phyloP scores from a whole-genome alignment of 176 grass and related monocot species.

The Dendrocalamus sinicus region DNA sequence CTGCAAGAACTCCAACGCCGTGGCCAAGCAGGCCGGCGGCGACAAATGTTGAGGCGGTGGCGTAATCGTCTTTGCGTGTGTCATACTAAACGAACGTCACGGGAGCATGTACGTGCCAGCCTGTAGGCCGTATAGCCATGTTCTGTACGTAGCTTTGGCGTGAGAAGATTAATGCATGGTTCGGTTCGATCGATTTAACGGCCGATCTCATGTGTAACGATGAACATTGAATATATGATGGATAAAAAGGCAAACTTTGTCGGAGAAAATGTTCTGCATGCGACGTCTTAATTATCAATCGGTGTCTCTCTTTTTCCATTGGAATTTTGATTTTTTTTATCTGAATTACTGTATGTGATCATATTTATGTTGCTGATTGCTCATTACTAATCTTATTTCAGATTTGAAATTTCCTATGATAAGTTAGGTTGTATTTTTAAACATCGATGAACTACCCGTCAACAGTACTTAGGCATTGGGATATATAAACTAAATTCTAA shows the following conservation, averaged over 20 bases:
- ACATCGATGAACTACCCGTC: neutral
- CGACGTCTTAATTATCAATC: no score
- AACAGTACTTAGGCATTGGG: no score
- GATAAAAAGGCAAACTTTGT: neutral
- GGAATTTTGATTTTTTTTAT: no score
- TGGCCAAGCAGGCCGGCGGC: constrained; percentile 18
- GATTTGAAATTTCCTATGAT: neutral
- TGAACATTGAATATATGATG: neutral
- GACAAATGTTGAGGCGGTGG: constrained; percentile 7
- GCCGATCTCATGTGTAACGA: neutral
- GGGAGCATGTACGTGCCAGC: neutral
- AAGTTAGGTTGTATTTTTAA: neutral
- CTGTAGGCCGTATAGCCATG: neutral
- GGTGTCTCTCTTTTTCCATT: no score
- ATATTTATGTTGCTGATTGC: neutral
- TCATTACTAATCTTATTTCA: neutral
- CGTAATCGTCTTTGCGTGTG: neutral
- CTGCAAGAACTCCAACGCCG: constrained; percentile 86
- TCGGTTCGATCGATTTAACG: neutral
- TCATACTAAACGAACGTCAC: neutral
- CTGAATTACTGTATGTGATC: neutral
- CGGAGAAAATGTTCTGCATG: no score
- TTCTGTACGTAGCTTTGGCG: neutral
- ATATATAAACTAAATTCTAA: neutral
- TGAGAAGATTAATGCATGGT: neutral